phyloP scores from a whole-genome alignment of 345 rosid genomes.

The Litchi chinensis region DNA sequence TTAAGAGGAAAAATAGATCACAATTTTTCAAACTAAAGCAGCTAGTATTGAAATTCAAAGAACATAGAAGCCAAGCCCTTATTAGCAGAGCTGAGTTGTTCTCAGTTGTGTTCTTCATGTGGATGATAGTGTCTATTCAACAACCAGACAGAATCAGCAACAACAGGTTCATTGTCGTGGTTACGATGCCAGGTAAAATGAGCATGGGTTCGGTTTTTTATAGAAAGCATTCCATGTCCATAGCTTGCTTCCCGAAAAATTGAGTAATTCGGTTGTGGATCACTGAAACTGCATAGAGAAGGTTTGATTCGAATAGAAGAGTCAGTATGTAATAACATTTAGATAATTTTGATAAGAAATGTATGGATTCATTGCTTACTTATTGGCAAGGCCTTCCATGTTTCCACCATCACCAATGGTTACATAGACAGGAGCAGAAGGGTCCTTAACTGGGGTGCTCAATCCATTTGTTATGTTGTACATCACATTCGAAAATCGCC shows the following conservation, averaged over 20 bases:
- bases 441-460: constrained; percentile 28
- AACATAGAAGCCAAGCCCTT: not conserved
- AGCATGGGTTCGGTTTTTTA: constrained; percentile 42
- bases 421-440: constrained; percentile 37
- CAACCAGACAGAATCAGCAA: constrained; percentile 40
- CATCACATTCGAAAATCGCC: constrained; percentile 35
- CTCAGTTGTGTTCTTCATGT: constrained; percentile 24
- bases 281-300: constrained; percentile 26
- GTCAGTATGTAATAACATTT: not conserved
- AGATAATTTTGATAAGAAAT: not conserved
- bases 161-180: constrained; percentile 33
- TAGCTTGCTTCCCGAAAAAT: constrained; percentile 43
- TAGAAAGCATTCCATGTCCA: constrained; percentile 38
- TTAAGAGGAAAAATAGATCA: not conserved
- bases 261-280: constrained; percentile 41
- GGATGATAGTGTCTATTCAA: constrained; percentile 35
- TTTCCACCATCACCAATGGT: constrained; percentile 50
- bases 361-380: constrained; percentile 10
- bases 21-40: not conserved
- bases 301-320: not conserved
- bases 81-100: not conserved
- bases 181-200: constrained; percentile 42
- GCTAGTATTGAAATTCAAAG: not conserved
- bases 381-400: constrained; percentile 40
- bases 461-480: constrained; percentile 39